These are phyloP conservation scores for Candida krabiensis DNA, from an alignment of 805 yeast species.

Conservation along the genomic window DNA sequence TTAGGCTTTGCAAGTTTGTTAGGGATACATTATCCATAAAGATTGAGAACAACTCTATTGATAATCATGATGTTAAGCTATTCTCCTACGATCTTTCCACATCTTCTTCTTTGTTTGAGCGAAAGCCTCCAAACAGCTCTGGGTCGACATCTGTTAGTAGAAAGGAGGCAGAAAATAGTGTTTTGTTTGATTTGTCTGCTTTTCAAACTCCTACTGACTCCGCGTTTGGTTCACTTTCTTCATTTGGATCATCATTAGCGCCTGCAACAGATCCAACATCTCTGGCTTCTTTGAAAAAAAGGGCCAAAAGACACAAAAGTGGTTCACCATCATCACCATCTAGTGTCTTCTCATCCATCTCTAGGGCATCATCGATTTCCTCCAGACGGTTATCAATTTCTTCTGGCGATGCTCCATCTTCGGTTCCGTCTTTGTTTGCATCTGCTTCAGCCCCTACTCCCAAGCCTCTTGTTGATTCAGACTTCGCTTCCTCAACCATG, in stretches of 20 bases:
- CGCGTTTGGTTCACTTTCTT: conserved; percentile 1
- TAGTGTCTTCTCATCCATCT: conserved; percentile 29
- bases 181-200: conserved; percentile 30
- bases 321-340: conserved; percentile 29
- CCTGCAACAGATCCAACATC: conserved; percentile 16
- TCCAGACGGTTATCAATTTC: conserved; percentile 29
- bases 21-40: conserved; percentile 15
- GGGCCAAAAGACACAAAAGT: conserved; percentile 23
- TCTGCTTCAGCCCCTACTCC: conserved; percentile 27
- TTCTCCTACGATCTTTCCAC: conserved; percentile 20
- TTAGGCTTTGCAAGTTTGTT: conserved; percentile 20
- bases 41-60: conserved; percentile 11
- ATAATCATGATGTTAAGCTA: conserved; percentile 24
- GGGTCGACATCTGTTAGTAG: neutral
- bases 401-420: conserved; percentile 20
- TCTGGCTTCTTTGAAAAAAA: conserved; percentile 12
- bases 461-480: conserved; percentile 9
- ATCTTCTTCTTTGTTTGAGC: conserved; percentile 24
- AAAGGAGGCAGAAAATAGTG: conserved; percentile 1
- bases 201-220: conserved; percentile 25
- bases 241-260: conserved; percentile 3
- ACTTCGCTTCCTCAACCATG: conserved; percentile 5
- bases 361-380: conserved; percentile 30
- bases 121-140: conserved; percentile 11
- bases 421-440: conserved; percentile 29